Base-by-base conservation (phyloP, 2,329 filamentous ascomycete genomes). In the Fusarium anthophilum region DNA sequence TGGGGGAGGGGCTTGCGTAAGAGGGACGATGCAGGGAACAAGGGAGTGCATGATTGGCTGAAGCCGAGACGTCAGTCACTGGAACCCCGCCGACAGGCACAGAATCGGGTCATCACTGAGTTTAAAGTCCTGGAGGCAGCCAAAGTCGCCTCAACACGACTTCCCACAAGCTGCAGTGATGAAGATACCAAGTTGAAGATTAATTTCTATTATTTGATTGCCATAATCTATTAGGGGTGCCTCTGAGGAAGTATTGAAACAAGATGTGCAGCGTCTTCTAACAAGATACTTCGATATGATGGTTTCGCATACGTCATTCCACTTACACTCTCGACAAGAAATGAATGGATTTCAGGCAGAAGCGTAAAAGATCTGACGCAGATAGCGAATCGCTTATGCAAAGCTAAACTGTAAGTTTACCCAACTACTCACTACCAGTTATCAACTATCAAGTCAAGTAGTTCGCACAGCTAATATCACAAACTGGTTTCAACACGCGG, bases 1-100 rank as follows among this genome's bases (percentile, higher is more conserved):
- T 45, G 72, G 61, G 65, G 57, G 66, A 70, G 63, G 74, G 74
- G 74, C 74, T 76, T 76, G 74, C 74, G 74, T 76, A 76, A 76
- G 75, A 60, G 50, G 30, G 32, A 38, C 35, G 18, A 17, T 32
- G 37, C 37, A 62, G 57, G 56, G 55, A 47, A 28, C 3, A 30
- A 18, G 2, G 13, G 20, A 15, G 12, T 11, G 4, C 15, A 4
- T 70, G 65, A 70, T 76, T 76, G 74, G 73, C 5, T 43, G 30
- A 12, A 15, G 26, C 17, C 17, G 28, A 38, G 39, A 60, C 59
- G 28, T 56, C 64, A 75, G 60, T 74, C 39, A 38, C 38, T 60
- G 17, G 17, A 60, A 59, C 63, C 54, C 66, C 62, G 54, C 66
- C 65, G 41, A 50, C 43, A 69, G 73, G 70, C 66, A 73, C 63